These are phyloP conservation scores for Tolypocladium endophyticum DNA, from an alignment of 2,329 filamentous ascomycete genomes.

Conservation along the genomic window DNA sequence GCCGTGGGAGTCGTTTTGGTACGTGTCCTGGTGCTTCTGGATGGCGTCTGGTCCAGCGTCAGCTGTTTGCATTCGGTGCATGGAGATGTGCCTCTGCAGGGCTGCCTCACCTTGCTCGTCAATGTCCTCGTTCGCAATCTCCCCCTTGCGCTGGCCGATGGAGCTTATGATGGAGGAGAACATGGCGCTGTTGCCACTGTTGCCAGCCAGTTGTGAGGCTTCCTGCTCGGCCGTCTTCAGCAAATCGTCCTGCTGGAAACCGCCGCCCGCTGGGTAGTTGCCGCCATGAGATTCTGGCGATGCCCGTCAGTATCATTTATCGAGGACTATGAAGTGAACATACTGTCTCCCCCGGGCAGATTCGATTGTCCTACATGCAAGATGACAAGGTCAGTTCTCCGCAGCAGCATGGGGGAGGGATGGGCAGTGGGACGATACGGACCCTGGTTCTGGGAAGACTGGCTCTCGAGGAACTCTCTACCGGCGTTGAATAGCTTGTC, in stretches of 20 bases:
- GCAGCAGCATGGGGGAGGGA: background rate
- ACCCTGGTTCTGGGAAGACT: constrained; percentile 14
- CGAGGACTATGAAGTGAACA: background rate
- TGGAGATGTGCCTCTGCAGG: background rate
- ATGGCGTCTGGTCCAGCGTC: constrained; percentile 46
- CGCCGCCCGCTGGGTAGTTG: constrained; percentile 3
- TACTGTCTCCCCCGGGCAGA: constrained; percentile 7
- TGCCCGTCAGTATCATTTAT: background rate
- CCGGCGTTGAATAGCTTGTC: constrained; percentile 26
- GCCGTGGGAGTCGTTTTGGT: constrained; percentile 38
- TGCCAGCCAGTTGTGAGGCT: constrained; percentile 36
- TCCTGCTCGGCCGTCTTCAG: constrained; percentile 35
- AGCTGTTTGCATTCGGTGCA: background rate
- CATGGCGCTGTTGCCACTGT: constrained; percentile 33
- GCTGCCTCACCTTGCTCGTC: constrained; percentile 33
- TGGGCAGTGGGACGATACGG: background rate
- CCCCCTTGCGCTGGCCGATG: constrained; percentile 38
- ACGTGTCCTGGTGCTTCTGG: constrained; percentile 65
- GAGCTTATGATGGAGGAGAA: constrained; percentile 38
- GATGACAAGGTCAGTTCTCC: background rate
- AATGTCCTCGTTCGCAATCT: constrained; percentile 35
- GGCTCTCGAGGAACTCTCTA: constrained; percentile 24
- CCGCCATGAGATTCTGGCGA: constrained; percentile 6
- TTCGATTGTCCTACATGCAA: constrained; percentile 1
- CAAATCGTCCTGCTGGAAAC: background rate